phyloP scores from a whole-genome alignment of 345 rosid species.

The Schrenkiella parvula region DNA sequence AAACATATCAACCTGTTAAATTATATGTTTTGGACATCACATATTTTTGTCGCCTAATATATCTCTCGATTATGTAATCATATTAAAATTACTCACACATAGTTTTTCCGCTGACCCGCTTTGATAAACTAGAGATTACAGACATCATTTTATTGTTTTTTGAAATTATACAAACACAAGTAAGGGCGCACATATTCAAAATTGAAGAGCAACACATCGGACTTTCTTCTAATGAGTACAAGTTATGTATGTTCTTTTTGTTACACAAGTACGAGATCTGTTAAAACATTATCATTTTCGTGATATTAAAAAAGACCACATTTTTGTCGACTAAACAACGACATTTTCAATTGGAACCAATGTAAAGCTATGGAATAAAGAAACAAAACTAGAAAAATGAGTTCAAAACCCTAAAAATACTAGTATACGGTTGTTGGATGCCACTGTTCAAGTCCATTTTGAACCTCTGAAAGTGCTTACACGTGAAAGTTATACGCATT shows the following conservation, averaged over 20 bases:
- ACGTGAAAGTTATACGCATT: conserved; percentile 14
- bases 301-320: background rate
- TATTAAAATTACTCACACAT: background rate
- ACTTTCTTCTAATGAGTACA: conserved; percentile 15
- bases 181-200: background rate
- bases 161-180: background rate
- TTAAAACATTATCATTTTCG: conserved; percentile 3
- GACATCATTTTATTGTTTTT: background rate
- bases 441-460: conserved; percentile 8
- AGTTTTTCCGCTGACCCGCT: background rate
- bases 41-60: background rate
- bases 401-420: conserved; percentile 9
- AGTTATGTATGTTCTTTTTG: conserved; percentile 7
- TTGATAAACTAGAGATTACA: background rate
- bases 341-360: background rate
- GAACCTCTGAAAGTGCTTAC: conserved; percentile 19
- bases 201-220: background rate
- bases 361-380: conserved; percentile 2
- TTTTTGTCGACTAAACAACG: background rate
- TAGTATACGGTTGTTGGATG: background rate
- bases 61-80: background rate
- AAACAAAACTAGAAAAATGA: background rate
- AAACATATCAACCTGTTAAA: background rate
- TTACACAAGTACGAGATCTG: conserved; percentile 8
- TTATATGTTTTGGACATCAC: background rate